Base-by-base conservation (phyloP, 1,139 yeast genomes). In the Kodamaea suecica region DNA sequence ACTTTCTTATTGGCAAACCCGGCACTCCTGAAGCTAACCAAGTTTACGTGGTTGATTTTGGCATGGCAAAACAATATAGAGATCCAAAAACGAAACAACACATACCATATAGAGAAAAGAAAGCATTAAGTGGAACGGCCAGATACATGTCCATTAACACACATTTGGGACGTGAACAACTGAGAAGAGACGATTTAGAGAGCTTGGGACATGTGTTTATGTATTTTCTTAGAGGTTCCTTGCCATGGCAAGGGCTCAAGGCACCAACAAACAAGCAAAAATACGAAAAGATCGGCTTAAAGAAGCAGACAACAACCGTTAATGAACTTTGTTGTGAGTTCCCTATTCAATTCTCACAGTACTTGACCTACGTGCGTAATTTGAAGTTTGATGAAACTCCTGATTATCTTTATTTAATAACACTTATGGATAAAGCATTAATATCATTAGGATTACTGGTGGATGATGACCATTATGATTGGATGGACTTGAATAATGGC, bases 401-500 rank as follows among this genome's bases (percentile, higher is more conserved):
- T 1, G 90, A 83, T 55, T 84, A 84, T 58, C 79, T 76, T 33
- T 68, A 67, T 45, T 54, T 67, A 40, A 47, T 58, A 8, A 55
- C 57, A 20, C 53, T 70, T 27, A 67, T 69, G 74, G 71, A 67
- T 44, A 66, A 65, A 42, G 73, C 72, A 3, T 50, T 66, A 41
- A 44, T 52, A 7, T 56, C 66, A 2, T 55, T 63, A 16, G 66
- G 59, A 9, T 50, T 44, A 5, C 48, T 47, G 27, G 49, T 53
- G 11, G 78, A 74, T 26, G 88, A 81, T 55, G 84, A 80, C 12
- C 82, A 80, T 50, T 84, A 81, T 50, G 94, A 84, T 55, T 84
- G 94, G 94, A 82, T 83, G 90, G 80, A 80, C 48, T 63, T 84
- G 47, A 84, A 84, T 51, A 80, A 80, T 31, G 94, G 94, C 35